phyloP scores from a whole-genome alignment of 2,329 filamentous ascomycete genomes.

The Fusarium miscanthi region DNA sequence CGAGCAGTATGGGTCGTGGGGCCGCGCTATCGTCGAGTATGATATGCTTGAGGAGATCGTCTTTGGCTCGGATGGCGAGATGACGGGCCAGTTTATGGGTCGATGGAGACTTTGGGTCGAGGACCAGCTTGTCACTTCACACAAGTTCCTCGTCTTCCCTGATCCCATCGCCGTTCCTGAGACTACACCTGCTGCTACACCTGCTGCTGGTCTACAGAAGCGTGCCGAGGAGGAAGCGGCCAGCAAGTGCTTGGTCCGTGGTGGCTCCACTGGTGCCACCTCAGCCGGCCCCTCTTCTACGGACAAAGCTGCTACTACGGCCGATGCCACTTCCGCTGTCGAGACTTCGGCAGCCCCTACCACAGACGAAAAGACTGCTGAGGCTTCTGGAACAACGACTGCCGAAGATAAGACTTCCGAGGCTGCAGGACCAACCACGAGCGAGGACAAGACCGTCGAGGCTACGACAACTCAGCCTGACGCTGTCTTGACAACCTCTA shows the following conservation, averaged over 20 bases:
- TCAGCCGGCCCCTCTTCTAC: slow-evolving; percentile 1
- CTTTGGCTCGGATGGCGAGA: not conserved
- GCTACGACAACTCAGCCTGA: not conserved
- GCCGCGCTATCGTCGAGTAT: slow-evolving; percentile 27
- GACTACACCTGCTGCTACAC: not conserved
- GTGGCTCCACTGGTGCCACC: not conserved
- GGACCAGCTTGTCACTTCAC: slow-evolving; percentile 20
- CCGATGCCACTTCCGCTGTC: not conserved
- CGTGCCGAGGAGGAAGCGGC: slow-evolving; percentile 8
- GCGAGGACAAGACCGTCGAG: not conserved
- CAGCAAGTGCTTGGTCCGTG: slow-evolving; percentile 13
- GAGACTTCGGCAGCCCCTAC: not conserved
- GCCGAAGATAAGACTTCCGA: not conserved
- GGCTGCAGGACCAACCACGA: not conserved
- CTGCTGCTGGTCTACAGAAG: not conserved
- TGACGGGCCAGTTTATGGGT: not conserved
- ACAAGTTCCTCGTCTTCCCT: slow-evolving; percentile 18
- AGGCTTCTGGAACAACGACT: not conserved
- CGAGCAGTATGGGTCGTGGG: not conserved
- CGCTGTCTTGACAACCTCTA: not conserved
- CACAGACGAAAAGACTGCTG: not conserved
- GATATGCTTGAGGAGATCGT: slow-evolving; percentile 5
- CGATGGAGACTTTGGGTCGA: slow-evolving; percentile 40
- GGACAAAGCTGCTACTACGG: not conserved
- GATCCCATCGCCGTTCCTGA: not conserved